Base-by-base conservation (phyloP, 2,329 filamentous ascomycete genomes). In the Rutstroemia sp. region DNA sequence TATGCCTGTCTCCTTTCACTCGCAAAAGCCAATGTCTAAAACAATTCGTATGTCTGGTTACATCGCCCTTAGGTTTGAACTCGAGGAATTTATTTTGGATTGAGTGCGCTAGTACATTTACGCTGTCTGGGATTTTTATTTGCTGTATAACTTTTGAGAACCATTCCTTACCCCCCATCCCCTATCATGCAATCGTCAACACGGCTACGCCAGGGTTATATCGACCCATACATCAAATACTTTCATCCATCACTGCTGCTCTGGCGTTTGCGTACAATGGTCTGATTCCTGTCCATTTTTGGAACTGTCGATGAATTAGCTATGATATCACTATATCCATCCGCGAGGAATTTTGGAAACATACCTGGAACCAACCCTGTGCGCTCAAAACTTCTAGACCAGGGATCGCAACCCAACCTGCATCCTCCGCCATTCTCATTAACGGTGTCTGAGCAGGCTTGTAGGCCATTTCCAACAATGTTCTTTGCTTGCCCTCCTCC, bases 391-490 rank as follows among this genome's bases (percentile, higher is more conserved):
- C 91, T 71, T 99, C 94, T 40, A 96, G 73, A 0, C 94, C 94
- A 7, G 90, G 86, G 60, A 97, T 86, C 2, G 87, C 90, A 56
- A 75, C 79, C 94, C 94, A 99, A 3, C 86, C 86, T 12, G 81
- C 81, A 63, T 87, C 81, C 64, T 84, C 78, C 2, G 92, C 92
- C 68, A 96, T 75, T 69, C 88, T 80, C 84, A 97, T 96, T 63
- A 96, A 73, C 7, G 86, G 82, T 4, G 94, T 99, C 52, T 88
- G 80, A 0, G 81, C 77, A 19, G 94, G 94, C 72, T 92, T 95
- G 72, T 99, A 99, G 2, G 94, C 92, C 92, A 99, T 96, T 72
- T 99, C 94, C 3, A 97, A 74, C 59, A 97, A 73, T 12, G 94
- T 81, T 19, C 81, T 79, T 25, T 72, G 64, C 16, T 70, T 48